Evolutionary conservation across 176 grass and related monocot genomes (phyloP).

Genomic region (Triticum timopheevii): DNA sequence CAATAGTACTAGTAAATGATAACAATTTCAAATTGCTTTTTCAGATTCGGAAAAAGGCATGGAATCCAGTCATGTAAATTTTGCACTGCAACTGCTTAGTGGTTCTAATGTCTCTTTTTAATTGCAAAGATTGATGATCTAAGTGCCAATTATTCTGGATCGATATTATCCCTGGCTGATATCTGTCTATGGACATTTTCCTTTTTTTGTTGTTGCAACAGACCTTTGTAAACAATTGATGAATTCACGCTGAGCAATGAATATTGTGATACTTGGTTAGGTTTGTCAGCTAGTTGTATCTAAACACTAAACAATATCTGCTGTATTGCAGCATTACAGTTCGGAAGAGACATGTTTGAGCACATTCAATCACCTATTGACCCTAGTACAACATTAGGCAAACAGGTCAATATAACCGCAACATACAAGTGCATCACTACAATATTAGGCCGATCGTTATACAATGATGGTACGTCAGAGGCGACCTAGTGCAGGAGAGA

Average conservation of each 20-base stretch:
- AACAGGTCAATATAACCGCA: no score
- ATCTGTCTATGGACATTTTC: slow-evolving; percentile 44
- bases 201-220: not conserved
- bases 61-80: slow-evolving; percentile 26
- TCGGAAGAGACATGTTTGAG: slow-evolving; percentile 28
- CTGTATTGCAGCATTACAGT: slow-evolving; percentile 86
- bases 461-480: no score
- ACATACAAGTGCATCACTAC: no score
- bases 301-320: slow-evolving; percentile 28
- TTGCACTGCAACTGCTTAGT: not conserved
- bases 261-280: not conserved
- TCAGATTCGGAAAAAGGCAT: slow-evolving; percentile 86
- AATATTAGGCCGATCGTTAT: no score
- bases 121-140: slow-evolving; percentile 68
- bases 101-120: slow-evolving; percentile 44
- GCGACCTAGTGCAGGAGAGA: no score
- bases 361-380: no score
- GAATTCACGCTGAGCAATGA: not conserved
- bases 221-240: not conserved
- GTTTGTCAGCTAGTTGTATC: slow-evolving; percentile 5
- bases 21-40: slow-evolving; percentile 88
- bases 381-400: no score
- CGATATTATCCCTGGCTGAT: slow-evolving; percentile 61
- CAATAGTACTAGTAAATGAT: slow-evolving; percentile 50
- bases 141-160: slow-evolving; percentile 84